Evolutionary conservation across 73 alveolate genomes (phyloP).

Genomic region (Paramecium sonneborni): DNA sequence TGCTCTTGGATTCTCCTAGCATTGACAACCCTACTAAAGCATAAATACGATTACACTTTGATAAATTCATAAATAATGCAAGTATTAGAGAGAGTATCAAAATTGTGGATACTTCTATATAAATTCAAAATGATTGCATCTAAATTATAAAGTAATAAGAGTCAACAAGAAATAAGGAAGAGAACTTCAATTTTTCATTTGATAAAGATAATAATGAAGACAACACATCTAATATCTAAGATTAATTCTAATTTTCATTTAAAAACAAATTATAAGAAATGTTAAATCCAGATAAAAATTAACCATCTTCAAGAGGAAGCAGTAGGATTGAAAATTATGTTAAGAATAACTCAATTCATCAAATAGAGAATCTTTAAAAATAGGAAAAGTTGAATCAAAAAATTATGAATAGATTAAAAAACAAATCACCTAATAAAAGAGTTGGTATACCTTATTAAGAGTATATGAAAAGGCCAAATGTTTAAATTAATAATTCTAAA

Average conservation of each 20-base stretch:
- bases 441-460: conserved; percentile 3
- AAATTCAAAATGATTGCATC: not conserved
- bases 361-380: not conserved
- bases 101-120: not conserved
- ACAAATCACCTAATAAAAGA: not conserved
- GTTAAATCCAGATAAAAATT: not conserved
- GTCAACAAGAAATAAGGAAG: not conserved
- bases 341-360: not conserved
- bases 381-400: not conserved
- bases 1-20: not conserved
- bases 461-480: not conserved
- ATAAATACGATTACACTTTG: not conserved
- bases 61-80: conserved; percentile 22
- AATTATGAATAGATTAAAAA: not conserved
- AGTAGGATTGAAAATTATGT: not conserved
- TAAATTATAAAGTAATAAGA: not conserved
- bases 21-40: not conserved
- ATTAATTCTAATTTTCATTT: conserved; percentile 15
- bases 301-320: not conserved
- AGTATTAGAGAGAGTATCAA: conserved; percentile 20
- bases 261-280: conserved; percentile 2
- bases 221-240: not conserved
- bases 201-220: conserved; percentile 10
- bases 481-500: not conserved
- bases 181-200: not conserved